Evolutionary conservation across 225 moss, liverwort and hornwort genomes (phyloP).

Genomic region (Pseudisothecium myosuroides): DNA sequence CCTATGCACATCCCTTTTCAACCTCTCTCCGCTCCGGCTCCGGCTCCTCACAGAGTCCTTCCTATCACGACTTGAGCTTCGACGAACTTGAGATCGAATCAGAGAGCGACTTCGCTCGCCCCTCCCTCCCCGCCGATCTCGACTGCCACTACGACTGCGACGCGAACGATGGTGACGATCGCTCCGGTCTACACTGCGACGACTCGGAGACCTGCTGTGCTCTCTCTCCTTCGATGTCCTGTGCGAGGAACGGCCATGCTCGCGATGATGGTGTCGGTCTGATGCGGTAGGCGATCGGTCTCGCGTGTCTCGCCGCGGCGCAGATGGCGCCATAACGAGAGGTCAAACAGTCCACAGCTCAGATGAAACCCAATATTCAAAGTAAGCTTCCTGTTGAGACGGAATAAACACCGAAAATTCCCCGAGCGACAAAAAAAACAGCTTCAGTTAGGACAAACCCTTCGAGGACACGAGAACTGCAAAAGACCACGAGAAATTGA

Average conservation of each 20-base stretch:
- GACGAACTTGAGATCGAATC: conserved; percentile 25
- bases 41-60: conserved; percentile 34
- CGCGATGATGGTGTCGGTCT: conserved; percentile 33
- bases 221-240: conserved; percentile 25
- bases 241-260: conserved; percentile 35
- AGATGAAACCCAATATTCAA: neutral
- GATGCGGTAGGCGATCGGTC: conserved; percentile 26
- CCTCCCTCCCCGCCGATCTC: conserved; percentile 28
- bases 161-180: conserved; percentile 34
- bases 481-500: neutral
- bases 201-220: conserved; percentile 35
- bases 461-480: neutral
- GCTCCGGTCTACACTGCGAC: conserved; percentile 24
- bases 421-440: neutral
- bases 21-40: conserved; percentile 52
- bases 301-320: conserved; percentile 25
- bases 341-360: neutral
- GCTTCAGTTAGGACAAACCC: neutral
- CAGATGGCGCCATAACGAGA: conserved; percentile 40
- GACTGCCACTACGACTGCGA: conserved; percentile 38
- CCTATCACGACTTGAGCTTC: conserved; percentile 47
- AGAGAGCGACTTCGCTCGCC: conserved; percentile 26
- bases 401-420: neutral
- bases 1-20: conserved; percentile 29
- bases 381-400: neutral